Conservation (phyloP, 2,329 filamentous ascomycete species). For the Apiospora malaysiana region DNA sequence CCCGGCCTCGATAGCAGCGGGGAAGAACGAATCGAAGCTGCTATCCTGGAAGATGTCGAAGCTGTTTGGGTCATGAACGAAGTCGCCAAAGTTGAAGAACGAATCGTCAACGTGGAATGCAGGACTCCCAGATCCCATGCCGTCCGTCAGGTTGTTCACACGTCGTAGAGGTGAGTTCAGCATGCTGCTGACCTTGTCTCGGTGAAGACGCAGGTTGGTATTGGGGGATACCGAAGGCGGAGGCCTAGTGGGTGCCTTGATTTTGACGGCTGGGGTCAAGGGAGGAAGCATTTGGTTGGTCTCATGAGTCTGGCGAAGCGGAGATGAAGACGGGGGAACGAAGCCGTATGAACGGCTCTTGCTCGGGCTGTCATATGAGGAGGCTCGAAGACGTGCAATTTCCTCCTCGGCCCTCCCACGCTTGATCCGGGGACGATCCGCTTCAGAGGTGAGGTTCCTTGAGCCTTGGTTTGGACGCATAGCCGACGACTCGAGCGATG, state of each 20-base stretch:
- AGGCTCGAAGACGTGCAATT: slow-evolving; percentile 89
- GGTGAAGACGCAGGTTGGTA: slow-evolving; percentile 88
- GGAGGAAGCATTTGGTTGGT: slow-evolving; percentile 71
- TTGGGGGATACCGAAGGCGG: slow-evolving; percentile 88
- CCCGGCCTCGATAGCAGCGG: slow-evolving; percentile 54
- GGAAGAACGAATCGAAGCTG: slow-evolving; percentile 48
- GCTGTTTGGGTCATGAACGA: slow-evolving; percentile 54
- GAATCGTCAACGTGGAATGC: slow-evolving; percentile 69
- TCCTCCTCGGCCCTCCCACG: slow-evolving; percentile 93
- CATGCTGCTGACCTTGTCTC: slow-evolving; percentile 78
- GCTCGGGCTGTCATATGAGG: slow-evolving; percentile 90
- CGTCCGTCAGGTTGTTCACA: slow-evolving; percentile 57
- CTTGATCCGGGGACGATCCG: slow-evolving; percentile 80
- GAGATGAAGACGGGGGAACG: slow-evolving; percentile 69
- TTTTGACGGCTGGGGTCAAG: slow-evolving; percentile 82
- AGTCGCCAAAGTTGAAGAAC: slow-evolving; percentile 57
- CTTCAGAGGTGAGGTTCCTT: slow-evolving; percentile 76
- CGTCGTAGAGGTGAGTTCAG: slow-evolving; percentile 68
- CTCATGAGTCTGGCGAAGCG: slow-evolving; percentile 66
- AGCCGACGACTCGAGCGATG: slow-evolving; percentile 90
- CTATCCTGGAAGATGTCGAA: slow-evolving; percentile 68
- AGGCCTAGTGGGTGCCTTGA: slow-evolving; percentile 65
- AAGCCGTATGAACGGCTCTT: slow-evolving; percentile 65
- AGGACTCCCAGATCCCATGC: slow-evolving; percentile 65
- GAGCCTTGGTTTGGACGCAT: slow-evolving; percentile 72